These are phyloP conservation scores for Sporothrix protearum DNA, from an alignment of 2,329 filamentous ascomycete genomes.

Conservation along the genomic window DNA sequence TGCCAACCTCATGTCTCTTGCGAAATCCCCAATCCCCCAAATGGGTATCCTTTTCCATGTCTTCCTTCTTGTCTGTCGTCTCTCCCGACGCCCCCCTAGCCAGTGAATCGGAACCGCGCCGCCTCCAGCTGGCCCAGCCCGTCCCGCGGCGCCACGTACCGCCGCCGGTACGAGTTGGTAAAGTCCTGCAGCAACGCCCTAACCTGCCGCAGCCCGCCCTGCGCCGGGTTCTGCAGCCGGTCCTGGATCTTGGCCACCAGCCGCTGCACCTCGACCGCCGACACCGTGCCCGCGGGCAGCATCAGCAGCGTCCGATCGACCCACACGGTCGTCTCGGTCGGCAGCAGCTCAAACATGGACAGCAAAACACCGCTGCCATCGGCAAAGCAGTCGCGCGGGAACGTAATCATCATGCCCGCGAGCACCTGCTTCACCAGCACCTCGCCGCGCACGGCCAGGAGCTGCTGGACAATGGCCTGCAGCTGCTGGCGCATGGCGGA, in stretches of 20 bases:
- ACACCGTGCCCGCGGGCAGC: constrained; percentile 78
- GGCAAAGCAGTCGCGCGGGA: constrained; percentile 90
- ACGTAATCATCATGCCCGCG: constrained; percentile 99
- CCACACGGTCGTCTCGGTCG: constrained; percentile 75
- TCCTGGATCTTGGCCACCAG: constrained; percentile 78
- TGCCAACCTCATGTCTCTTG: not conserved
- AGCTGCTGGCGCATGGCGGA: constrained; percentile 52
- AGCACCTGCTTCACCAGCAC: constrained; percentile 81
- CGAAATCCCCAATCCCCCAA: not conserved
- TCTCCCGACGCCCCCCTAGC: constrained; percentile 35
- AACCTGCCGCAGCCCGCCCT: constrained; percentile 66
- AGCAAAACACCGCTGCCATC: constrained; percentile 92
- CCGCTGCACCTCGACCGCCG: constrained; percentile 72
- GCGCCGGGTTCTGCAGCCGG: constrained; percentile 38
- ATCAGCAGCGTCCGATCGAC: constrained; percentile 78
- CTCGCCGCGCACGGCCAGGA: constrained; percentile 69
- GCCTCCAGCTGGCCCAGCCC: constrained; percentile 85
- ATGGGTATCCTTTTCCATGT: not conserved
- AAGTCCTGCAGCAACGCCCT: constrained; percentile 89
- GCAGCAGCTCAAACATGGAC: constrained; percentile 81
- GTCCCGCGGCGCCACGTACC: constrained; percentile 93
- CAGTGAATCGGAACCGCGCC: constrained; percentile 75
- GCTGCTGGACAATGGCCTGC: constrained; percentile 66
- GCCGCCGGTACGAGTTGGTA: constrained; percentile 85
- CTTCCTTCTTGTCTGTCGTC: not conserved